Base-by-base conservation (phyloP, 768 basidiomycete species). In the Suillus variegatus region DNA sequence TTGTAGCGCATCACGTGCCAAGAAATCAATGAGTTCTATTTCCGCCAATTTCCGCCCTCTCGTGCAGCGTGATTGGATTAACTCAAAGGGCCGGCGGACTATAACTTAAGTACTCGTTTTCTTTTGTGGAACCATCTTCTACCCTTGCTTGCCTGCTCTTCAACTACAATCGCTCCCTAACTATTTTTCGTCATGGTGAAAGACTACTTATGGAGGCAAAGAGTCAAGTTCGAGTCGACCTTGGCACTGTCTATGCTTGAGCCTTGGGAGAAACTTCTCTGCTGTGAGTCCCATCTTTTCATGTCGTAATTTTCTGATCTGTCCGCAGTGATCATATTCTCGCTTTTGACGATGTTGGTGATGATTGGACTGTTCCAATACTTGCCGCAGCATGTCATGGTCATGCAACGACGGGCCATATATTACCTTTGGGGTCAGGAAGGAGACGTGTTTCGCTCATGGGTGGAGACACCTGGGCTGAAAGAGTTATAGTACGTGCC, bases 381-480 rank as follows among this genome's bases (percentile, higher is more conserved):
- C 77, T 79, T 88, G 60, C 90, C 91, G 0, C 76, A 81, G 32
- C 88, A 90, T 70, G 66, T 90, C 41, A 72, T 77, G 56, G 80
- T 85, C 73, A 82, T 91, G 75, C 79, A 79, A 56, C 76, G 78
- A 8, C 82, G 90, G 38, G 83, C 84, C 51, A 75, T 80, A 61
- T 92, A 90, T 78, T 91, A 92, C 76, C 68, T 91, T 13, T 84
- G 84, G 72, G 90, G 88, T 22, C 81, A 82, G 64, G 85, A 86
- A 66, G 75, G 70, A 43, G 70, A 81, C 64, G 55, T 72, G 43
- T 66, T 80, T 12, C 68, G 70, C 25, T 71, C 75, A 63, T 70
- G 72, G 66, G 73, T 77, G 2, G 75, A 76, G 41, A 35, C 67
- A 16, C 66, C 74, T 18, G 65, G 74, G 20, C 20, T 77, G 64